phyloP scores from a whole-genome alignment of 2,329 filamentous ascomycete species.

The Samsoniella hepiali region DNA sequence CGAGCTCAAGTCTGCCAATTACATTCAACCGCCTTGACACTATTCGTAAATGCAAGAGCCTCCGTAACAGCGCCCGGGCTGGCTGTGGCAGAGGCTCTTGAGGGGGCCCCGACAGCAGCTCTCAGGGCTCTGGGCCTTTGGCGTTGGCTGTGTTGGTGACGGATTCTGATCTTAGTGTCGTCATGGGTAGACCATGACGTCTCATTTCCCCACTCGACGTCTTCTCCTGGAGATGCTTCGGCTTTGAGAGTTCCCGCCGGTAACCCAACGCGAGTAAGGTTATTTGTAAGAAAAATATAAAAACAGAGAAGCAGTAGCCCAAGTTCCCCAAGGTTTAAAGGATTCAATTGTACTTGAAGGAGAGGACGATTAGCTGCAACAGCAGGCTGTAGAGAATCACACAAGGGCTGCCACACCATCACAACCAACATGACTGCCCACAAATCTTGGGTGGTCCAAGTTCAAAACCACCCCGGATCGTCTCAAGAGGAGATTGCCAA shows the following conservation, averaged over 20 bases:
- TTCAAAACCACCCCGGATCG: conserved; percentile 35
- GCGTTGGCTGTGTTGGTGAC: not conserved
- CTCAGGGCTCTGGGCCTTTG: not conserved
- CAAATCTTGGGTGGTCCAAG: conserved; percentile 12
- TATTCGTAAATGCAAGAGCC: no score
- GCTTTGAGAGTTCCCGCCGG: no score
- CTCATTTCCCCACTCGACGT: not conserved
- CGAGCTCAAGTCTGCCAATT: no score
- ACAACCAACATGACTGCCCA: not conserved
- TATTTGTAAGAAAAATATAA: not conserved
- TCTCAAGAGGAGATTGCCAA: conserved; percentile 36
- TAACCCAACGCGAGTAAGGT: no score
- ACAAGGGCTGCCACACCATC: not conserved
- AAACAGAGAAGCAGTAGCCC: no score
- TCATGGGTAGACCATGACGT: not conserved
- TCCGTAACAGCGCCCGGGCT: no score
- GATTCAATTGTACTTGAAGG: not conserved
- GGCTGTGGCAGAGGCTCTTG: no score
- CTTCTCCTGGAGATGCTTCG: not conserved
- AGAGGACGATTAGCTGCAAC: not conserved
- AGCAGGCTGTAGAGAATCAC: no score
- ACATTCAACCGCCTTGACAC: no score
- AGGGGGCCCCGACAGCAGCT: no score
- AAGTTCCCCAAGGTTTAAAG: no score
- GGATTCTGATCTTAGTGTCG: not conserved